Evolutionary conservation across 2,329 filamentous ascomycete genomes (phyloP), one percentile per base, ranked within the genome.

Genomic region (Colletotrichum simmondsii): DNA sequence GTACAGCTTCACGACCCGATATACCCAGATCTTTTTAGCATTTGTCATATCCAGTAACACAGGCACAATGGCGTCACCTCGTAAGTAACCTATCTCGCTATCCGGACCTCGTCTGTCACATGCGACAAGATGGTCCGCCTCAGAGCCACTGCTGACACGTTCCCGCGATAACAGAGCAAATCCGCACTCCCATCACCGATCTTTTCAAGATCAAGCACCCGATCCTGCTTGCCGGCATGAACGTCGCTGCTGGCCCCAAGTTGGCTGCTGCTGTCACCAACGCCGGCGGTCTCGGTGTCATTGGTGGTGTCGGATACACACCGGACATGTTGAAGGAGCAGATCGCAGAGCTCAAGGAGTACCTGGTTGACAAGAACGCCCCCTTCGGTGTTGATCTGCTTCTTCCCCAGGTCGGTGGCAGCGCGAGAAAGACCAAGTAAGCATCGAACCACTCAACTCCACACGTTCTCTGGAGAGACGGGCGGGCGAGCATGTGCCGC

Each of bases 131-230:
- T 3, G 16, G 37, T 28, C 58, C 58, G 57, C 32, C 22, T 26
- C 28, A 22, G n/a, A 19, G 35, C 54, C 28, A 22, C 14, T 19
- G 73, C 76, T 78, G 73, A 77, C 79, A 75, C 73, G 65, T 72
- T 68, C 58, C 56, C 62, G 35, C 58, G 62, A 52, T 59, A 63
- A 71, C 83, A 96, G 94, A 97, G 87, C 89, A 94, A 88, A 93
- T 99, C 84, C 94, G 94, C 81, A 99, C 97, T 66, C 92, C 94
- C 77, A 88, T 95, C 80, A 99, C 97, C 78, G 96, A 98, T 90
- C 93, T 98, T 76, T 93, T 99, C 86, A 94, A 95, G 89, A 98
- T 99, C 90, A 94, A 97, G 84, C 97, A 99, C 86, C 97, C 97
- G 72, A 88, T 99, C 81, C 88, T 99, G 80, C 92, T 99, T 75